Conservation (phyloP, 495 filamentous ascomycete species). For the Collariella sp. region DNA sequence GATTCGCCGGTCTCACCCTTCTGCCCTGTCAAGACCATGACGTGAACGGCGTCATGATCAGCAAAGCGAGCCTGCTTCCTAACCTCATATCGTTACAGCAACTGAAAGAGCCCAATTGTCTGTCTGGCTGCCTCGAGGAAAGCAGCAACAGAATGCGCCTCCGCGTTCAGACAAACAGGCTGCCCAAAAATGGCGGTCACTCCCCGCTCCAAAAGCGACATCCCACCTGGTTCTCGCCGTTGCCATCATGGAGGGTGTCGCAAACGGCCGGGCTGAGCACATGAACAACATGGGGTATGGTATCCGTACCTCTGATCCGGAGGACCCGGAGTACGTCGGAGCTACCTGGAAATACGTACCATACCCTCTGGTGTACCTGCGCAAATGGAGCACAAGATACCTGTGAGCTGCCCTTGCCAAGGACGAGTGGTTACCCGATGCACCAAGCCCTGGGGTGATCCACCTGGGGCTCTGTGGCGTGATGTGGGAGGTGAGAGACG, state of each 20-base stretch:
- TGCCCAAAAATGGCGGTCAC: neutral
- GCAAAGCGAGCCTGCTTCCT: neutral
- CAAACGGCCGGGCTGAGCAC: slow-evolving; percentile 10
- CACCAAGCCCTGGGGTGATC: neutral
- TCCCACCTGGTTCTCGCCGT: neutral
- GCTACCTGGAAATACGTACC: neutral
- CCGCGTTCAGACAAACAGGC: neutral
- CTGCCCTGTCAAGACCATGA: neutral
- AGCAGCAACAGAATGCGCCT: neutral
- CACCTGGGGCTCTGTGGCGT: neutral
- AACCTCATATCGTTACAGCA: neutral
- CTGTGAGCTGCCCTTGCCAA: neutral
- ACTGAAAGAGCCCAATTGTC: neutral
- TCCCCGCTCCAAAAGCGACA: neutral
- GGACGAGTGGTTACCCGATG: neutral
- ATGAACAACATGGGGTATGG: slow-evolving; percentile 11
- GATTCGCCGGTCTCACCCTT: neutral
- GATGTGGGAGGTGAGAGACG: neutral
- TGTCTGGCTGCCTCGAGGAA: neutral
- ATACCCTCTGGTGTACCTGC: neutral
- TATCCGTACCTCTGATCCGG: slow-evolving; percentile 14
- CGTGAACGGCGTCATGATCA: neutral
- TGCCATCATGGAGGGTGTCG: neutral
- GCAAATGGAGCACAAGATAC: neutral
- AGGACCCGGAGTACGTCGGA: slow-evolving; percentile 8